Conservation (phyloP, 225 moss, liverwort and hornwort genomes). For the Bryoerythrophyllum caledonicum region DNA sequence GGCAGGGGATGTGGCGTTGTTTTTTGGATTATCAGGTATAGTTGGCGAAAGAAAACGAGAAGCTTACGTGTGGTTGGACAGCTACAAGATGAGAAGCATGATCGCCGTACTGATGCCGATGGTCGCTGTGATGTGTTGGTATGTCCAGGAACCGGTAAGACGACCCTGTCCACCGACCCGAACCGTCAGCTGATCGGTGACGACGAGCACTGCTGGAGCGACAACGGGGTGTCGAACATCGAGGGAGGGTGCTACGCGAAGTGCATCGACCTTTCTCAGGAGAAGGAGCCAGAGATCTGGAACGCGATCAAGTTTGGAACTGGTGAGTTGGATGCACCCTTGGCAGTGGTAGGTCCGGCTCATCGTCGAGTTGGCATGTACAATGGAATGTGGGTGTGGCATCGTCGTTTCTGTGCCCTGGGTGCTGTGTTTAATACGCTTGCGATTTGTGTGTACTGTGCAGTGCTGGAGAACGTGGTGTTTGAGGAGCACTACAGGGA, state of each 20-base stretch:
- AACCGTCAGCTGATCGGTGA: constrained; percentile 92
- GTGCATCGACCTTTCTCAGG: constrained; percentile 82
- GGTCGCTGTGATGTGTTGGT: constrained; percentile 24
- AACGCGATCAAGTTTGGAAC: constrained; percentile 99
- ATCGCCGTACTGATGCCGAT: background rate
- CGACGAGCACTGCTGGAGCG: constrained; percentile 96
- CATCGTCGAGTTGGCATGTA: background rate
- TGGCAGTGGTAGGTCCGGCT: background rate
- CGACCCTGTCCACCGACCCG: constrained; percentile 89
- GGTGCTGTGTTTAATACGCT: background rate
- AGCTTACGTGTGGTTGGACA: constrained; percentile 53
- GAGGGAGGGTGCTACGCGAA: constrained; percentile 99
- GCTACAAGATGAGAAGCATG: background rate
- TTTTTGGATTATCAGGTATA: constrained; percentile 99
- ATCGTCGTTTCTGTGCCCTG: background rate
- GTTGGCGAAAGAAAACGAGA: constrained; percentile 80
- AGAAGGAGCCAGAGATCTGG: constrained; percentile 97
- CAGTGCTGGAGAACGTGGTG: constrained; percentile 97
- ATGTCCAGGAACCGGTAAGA: constrained; percentile 93
- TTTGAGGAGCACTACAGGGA: constrained; percentile 94
- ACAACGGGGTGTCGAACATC: constrained; percentile 87
- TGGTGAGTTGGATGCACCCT: constrained; percentile 24
- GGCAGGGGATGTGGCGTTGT: constrained; percentile 99
- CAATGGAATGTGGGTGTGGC: background rate
- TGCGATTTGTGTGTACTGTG: background rate